Base-by-base conservation (phyloP, 2,329 filamentous ascomycete genomes). In the Cladorrhinum sp. region DNA sequence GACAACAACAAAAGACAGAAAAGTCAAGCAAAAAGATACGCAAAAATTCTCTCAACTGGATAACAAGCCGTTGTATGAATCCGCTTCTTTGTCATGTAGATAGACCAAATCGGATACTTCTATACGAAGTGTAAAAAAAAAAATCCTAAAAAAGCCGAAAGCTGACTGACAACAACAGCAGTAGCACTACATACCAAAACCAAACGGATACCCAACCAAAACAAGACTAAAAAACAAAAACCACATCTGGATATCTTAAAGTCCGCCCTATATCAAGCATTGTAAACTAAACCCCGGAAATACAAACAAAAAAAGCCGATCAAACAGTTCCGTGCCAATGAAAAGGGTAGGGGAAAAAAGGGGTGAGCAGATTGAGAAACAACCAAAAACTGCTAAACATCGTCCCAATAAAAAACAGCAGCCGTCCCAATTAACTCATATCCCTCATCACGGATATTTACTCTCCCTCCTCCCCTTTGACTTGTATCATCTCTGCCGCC, bases 401-500 rank as follows among this genome's bases (percentile, higher is more conserved):
- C n/a, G n/a, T n/a, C n/a, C n/a, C n/a, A n/a, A n/a, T n/a, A n/a
- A n/a, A n/a, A n/a, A n/a, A n/a, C n/a, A n/a, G n/a, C n/a, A n/a
- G n/a, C n/a, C n/a, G n/a, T n/a, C 29, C 29, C 29, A 32, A 7
- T 32, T 32, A 13, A 32, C 13, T 32, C 29, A 32, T 32, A 32
- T 32, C 29, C 29, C 13, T 32, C 29, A 32, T 32, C 29, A 13
- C 13, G 29, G 13, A 32, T 32, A 32, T 32, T 41, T 13, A 41
- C 36, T n/a, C 36, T 41, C 16, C 22, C 32, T 55, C 12, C 1
- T 20, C 22, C 13, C 18, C 38, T 36, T 36, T 36, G 2, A 36
- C 32, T 36, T 36, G 3, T 12, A 12, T 41, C 36, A 36, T 10
- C 12, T 18, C 51, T 62, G 65, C 50, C 70, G 59, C 45, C 65